A percentile compares a stretch with the other conserved stretches of the same genome.
Conservation (phyloP, 202 grass and related monocot species). For the Digitaria exilis region DNA sequence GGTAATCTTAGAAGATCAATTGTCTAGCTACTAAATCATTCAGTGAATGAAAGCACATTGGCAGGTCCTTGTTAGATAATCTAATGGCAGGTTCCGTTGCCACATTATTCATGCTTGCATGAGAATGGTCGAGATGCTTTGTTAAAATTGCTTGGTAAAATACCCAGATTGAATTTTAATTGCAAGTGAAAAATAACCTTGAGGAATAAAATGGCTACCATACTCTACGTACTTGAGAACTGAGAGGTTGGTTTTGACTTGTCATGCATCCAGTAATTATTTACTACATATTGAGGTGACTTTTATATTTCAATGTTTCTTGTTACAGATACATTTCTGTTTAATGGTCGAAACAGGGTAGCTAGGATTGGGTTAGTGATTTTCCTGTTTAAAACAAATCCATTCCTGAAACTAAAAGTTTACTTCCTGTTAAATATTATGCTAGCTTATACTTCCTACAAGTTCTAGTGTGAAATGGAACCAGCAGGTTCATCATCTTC, state of each 20-base stretch:
- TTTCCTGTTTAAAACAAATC: background rate
- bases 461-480: background rate
- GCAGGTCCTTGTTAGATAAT: background rate
- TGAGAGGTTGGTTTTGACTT: background rate
- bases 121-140: background rate
- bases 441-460: background rate
- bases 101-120: background rate
- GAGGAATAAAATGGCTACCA: background rate
- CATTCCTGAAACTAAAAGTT: background rate
- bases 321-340: background rate
- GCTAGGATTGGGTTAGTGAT: background rate
- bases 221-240: background rate
- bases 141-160: background rate
- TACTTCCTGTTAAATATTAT: background rate
- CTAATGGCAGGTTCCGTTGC: background rate
- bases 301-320: background rate
- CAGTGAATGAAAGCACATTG: background rate
- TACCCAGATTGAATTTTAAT: background rate
- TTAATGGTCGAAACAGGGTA: background rate
- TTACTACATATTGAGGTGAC: background rate
- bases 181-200: background rate
- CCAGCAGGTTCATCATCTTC: slow-evolving; percentile 16
- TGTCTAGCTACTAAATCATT: background rate
- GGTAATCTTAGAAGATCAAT: background rate
- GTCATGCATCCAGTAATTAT: background rate